Conservation (phyloP, 2,329 filamentous ascomycete species). For the Colletotrichum nymphaeae region DNA sequence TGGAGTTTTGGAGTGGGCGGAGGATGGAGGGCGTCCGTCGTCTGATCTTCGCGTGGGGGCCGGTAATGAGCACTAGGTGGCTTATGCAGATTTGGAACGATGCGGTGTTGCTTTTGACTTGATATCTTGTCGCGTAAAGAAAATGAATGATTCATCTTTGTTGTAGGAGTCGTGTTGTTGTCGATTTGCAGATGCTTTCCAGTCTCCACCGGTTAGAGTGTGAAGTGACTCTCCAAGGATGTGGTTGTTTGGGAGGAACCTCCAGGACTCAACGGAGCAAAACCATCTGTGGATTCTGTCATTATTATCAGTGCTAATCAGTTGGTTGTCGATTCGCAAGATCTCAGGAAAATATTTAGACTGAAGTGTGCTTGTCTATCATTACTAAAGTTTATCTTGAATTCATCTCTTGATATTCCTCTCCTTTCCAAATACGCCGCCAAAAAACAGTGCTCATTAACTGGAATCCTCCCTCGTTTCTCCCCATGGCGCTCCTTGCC, state of each 20-base stretch:
- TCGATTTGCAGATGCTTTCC: too few species aligned
- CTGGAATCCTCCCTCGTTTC: background rate
- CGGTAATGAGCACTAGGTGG: background rate
- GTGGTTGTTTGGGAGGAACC: too few species aligned
- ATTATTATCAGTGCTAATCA: too few species aligned
- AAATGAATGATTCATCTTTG: too few species aligned
- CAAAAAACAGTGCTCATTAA: background rate
- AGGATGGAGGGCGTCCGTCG: background rate
- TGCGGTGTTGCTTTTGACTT: background rate
- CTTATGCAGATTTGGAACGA: background rate
- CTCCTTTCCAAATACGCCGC: background rate
- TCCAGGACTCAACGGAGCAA: too few species aligned
- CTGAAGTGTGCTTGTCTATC: background rate
- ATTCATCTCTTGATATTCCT: background rate
- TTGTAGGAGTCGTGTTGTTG: too few species aligned
- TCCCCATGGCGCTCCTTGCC: too few species aligned
- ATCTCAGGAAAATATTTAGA: background rate
- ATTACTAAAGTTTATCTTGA: background rate
- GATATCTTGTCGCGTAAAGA: too few species aligned
- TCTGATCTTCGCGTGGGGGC: background rate
- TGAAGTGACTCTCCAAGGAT: too few species aligned
- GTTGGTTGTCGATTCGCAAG: too few species aligned
- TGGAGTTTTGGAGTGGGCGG: background rate
- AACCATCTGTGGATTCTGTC: too few species aligned
- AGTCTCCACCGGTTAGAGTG: accelerated